Evolutionary conservation across 2,329 filamentous ascomycete genomes (phyloP).

Genomic region (Anisogramma anomala): DNA sequence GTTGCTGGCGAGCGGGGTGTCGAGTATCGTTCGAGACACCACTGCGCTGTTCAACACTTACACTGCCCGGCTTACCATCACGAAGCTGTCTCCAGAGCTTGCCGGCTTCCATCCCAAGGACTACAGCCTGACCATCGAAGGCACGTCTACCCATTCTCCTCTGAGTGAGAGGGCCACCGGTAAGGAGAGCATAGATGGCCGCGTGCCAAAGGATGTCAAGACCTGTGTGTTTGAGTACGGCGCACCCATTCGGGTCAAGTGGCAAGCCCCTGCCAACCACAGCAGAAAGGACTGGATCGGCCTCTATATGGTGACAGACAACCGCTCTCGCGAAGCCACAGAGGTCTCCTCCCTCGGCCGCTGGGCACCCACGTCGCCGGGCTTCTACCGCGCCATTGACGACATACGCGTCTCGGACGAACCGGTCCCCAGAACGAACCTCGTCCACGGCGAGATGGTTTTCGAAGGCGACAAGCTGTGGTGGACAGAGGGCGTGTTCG

Average conservation of each 20-base stretch:
- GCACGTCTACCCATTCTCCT: slow-evolving; percentile 41
- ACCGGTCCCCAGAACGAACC: slow-evolving; percentile 37
- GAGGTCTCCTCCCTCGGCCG: slow-evolving; percentile 76
- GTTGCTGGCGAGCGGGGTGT: slow-evolving; percentile 76
- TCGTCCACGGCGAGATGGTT: slow-evolving; percentile 67
- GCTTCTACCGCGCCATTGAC: slow-evolving; percentile 67
- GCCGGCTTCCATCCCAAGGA: slow-evolving; percentile 68
- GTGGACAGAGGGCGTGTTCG: slow-evolving; percentile 94
- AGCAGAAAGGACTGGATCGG: slow-evolving; percentile 91
- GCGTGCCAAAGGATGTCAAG: slow-evolving; percentile 58
- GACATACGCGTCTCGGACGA: slow-evolving; percentile 64
- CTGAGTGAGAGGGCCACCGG: slow-evolving; percentile 52
- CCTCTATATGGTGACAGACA: slow-evolving; percentile 92
- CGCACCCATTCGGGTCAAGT: slow-evolving; percentile 76
- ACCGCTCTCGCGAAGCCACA: slow-evolving; percentile 72
- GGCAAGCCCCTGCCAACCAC: slow-evolving; percentile 81
- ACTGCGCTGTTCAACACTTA: slow-evolving; percentile 81
- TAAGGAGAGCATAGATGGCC: slow-evolving; percentile 60
- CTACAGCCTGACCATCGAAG: slow-evolving; percentile 67
- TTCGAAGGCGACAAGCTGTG: slow-evolving; percentile 91
- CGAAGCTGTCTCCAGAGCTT: slow-evolving; percentile 65
- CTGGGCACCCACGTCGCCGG: slow-evolving; percentile 73
- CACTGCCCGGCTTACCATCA: slow-evolving; percentile 74
- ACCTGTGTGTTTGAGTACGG: slow-evolving; percentile 80
- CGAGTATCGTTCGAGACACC: slow-evolving; percentile 78